Conservation (phyloP, 345 rosid species). For the Barbarea vulgaris region DNA sequence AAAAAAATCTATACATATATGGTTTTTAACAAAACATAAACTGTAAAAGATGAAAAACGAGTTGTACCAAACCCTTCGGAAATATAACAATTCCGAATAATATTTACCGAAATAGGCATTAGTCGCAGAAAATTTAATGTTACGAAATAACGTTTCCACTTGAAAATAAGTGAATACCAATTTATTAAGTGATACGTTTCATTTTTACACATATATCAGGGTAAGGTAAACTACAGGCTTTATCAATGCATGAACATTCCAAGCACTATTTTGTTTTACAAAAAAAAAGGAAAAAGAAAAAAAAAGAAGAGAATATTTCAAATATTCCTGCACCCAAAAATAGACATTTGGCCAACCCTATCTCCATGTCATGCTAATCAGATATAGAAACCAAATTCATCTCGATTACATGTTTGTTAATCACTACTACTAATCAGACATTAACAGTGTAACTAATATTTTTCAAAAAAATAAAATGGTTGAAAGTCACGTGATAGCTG, state of each 20-base stretch:
- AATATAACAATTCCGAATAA: neutral
- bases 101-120: slow-evolving; percentile 7
- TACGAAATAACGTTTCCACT: slow-evolving; percentile 15
- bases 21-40: neutral
- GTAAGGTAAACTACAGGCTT: slow-evolving; percentile 2
- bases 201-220: slow-evolving; percentile 2
- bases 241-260: slow-evolving; percentile 12
- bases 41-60: neutral
- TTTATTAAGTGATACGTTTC: slow-evolving; percentile 34
- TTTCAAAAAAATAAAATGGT: neutral
- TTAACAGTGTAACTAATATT: slow-evolving; percentile 7
- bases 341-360: slow-evolving; percentile 3
- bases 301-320: neutral
- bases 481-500: slow-evolving; percentile 36
- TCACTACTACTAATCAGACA: slow-evolving; percentile 14
- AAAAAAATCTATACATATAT: neutral
- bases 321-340: slow-evolving; percentile 1
- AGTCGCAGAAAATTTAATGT: neutral
- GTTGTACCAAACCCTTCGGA: neutral
- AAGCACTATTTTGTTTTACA: neutral
- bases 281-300: neutral
- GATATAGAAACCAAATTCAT: neutral
- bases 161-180: neutral
- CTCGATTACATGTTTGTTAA: slow-evolving; percentile 14
- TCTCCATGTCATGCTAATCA: neutral